Evolutionary conservation across 768 basidiomycete species (phyloP).

Genomic region (Macrocybe gigantea): DNA sequence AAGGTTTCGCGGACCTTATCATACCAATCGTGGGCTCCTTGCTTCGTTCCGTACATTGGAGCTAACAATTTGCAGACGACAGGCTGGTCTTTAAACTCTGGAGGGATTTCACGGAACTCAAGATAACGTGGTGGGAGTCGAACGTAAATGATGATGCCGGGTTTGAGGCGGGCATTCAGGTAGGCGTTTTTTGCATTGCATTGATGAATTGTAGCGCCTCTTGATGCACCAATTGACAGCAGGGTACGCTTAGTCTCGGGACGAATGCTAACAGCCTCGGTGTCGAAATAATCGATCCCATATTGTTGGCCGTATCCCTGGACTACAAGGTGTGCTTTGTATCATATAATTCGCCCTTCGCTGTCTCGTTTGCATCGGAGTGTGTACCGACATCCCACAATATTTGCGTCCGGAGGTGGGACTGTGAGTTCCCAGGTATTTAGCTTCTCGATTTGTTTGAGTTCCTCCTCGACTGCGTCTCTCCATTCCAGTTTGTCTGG

Average conservation of each 20-base stretch:
- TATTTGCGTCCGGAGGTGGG: constrained; percentile 20
- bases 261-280: constrained; percentile 9
- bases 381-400: constrained; percentile 36
- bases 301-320: constrained; percentile 32
- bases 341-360: constrained; percentile 22
- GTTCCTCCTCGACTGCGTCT: constrained; percentile 13
- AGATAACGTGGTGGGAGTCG: too few relatives aligned
- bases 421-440: constrained; percentile 25
- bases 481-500: constrained; percentile 17
- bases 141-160: too few relatives aligned
- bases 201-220: too few relatives aligned
- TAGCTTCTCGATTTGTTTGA: constrained; percentile 3
- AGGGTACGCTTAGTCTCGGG: neutral
- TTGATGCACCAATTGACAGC: neutral
- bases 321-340: constrained; percentile 39
- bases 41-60: too few relatives aligned
- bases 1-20: constrained; percentile 3
- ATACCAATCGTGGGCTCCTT: constrained; percentile 3
- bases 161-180: too few relatives aligned
- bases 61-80: too few relatives aligned
- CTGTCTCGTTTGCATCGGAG: constrained; percentile 33
- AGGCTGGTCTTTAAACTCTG: too few relatives aligned
- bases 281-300: constrained; percentile 34
- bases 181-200: too few relatives aligned
- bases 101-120: too few relatives aligned